Percentiles rank a stretch among this genome's conserved stretches.
These are phyloP conservation scores for Pisolithus sp. DNA, from an alignment of 768 basidiomycete species.

Conservation along the genomic window DNA sequence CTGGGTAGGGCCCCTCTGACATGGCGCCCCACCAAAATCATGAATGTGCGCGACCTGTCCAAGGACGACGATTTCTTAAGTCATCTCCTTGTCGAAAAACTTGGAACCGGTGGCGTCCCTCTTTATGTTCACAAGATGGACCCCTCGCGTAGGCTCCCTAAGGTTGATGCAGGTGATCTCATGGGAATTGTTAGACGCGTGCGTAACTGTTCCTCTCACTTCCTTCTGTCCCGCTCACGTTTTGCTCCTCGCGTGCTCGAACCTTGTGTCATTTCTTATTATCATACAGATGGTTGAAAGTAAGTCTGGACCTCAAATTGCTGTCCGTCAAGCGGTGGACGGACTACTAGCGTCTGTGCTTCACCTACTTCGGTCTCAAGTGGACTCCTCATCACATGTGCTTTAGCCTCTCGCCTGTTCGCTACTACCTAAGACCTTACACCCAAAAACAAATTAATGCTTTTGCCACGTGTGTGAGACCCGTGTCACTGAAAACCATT, in stretches of 20 bases:
- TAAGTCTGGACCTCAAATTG: conserved; percentile 49
- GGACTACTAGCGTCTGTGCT: conserved; percentile 64
- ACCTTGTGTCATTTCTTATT: conserved; percentile 19
- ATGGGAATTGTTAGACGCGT: conserved; percentile 76
- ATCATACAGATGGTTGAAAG: conserved; percentile 48
- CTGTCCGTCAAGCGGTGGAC: conserved; percentile 69
- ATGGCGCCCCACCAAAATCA: conserved; percentile 83
- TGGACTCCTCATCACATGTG: conserved; percentile 12
- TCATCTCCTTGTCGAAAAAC: conserved; percentile 83
- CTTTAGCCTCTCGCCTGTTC: conserved; percentile 62
- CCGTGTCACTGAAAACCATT: conserved; percentile 20
- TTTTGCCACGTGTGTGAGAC: conserved; percentile 76
- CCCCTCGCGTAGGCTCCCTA: conserved; percentile 66
- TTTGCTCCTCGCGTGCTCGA: conserved; percentile 11
- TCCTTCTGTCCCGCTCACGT: conserved; percentile 25
- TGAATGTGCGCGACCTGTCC: conserved; percentile 87
- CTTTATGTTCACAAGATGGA: conserved; percentile 90
- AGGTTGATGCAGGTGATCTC: conserved; percentile 62
- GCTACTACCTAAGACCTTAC: conserved; percentile 70
- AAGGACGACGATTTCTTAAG: conserved; percentile 89
- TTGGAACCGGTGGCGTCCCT: conserved; percentile 75
- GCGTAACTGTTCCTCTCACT: conserved; percentile 25
- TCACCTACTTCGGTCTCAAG: not conserved
- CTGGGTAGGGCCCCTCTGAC: conserved; percentile 24
- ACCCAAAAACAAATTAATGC: conserved; percentile 85